A percentile compares a stretch with the other conserved stretches of the same genome.
These are phyloP conservation scores for Triticum urartu DNA, from an alignment of 176 grass and related monocot species.

Conservation along the genomic window DNA sequence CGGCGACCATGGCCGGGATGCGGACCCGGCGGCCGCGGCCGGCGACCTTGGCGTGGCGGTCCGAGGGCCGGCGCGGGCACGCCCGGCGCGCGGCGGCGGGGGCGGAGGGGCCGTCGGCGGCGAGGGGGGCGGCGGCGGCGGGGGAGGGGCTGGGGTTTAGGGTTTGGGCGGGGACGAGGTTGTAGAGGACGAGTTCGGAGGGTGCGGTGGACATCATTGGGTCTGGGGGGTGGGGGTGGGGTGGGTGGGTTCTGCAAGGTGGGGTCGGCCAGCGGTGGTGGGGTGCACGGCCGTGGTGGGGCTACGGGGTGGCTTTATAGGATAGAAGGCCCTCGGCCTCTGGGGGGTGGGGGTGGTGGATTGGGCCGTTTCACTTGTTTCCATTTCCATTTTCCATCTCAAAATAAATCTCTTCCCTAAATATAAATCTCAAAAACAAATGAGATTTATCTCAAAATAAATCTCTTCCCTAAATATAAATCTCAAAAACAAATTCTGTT, in stretches of 20 bases:
- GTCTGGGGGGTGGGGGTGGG: not conserved
- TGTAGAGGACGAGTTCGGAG: slow-evolving; percentile 55
- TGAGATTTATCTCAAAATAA: no score
- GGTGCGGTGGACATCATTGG: slow-evolving; percentile 37
- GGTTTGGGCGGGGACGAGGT: slow-evolving; percentile 43
- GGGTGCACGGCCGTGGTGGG: slow-evolving; percentile 22
- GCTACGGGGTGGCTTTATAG: slow-evolving; percentile 14
- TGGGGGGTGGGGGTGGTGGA: not conserved
- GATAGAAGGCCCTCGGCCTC: not conserved
- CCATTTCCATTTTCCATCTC: not conserved
- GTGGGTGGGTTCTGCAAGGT: slow-evolving; percentile 21
- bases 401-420: no score
- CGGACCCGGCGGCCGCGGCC: slow-evolving; percentile 81
- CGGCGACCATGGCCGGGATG: slow-evolving; percentile 70
- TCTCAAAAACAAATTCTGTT: no score
- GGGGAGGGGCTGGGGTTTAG: slow-evolving; percentile 29
- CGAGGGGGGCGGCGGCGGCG: slow-evolving; percentile 13
- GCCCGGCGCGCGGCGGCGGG: not conserved
- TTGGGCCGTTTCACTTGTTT: not conserved
- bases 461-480: no score
- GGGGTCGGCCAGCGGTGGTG: slow-evolving; percentile 26
- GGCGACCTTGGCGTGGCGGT: slow-evolving; percentile 69
- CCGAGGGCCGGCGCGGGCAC: slow-evolving; percentile 5
- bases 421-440: no score
- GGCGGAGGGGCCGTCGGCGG: not conserved